Conservation (phyloP, 2,329 filamentous ascomycete species). For the Lomentospora prolificans region DNA sequence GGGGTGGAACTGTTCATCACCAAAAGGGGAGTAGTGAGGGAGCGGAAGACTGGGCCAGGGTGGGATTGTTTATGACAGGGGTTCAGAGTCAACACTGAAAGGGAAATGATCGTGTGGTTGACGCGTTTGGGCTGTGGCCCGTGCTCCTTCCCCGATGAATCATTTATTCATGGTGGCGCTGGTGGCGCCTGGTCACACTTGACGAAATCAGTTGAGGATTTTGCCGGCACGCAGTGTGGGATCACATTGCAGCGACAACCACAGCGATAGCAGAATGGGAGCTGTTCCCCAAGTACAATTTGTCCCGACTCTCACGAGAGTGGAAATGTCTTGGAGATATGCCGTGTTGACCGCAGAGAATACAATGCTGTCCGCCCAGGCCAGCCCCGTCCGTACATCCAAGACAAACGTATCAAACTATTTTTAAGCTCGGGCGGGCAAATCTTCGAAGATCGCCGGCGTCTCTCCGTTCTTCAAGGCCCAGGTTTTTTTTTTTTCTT, state of each 20-base stretch:
- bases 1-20: background rate
- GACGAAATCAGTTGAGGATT: background rate
- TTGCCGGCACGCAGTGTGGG: background rate
- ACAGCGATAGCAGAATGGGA: background rate
- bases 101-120: constrained; percentile 3
- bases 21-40: background rate
- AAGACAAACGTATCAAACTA: background rate
- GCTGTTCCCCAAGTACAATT: background rate
- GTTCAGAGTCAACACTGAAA: constrained; percentile 1
- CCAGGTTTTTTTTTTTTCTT: background rate
- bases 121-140: constrained; percentile 1
- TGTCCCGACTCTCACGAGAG: background rate
- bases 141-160: constrained; percentile 5
- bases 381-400: background rate
- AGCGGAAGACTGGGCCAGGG: background rate
- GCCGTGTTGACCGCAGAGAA: too few relatives aligned
- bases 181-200: constrained; percentile 2
- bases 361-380: background rate
- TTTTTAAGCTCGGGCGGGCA: background rate
- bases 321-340: too few relatives aligned
- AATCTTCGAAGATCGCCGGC: background rate
- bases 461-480: background rate
- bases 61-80: constrained; percentile 6
- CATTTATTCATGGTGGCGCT: background rate
- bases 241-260: background rate